These are phyloP conservation scores for Rhodotorula sp. DNA, from an alignment of 1,284 basidiomycete species.

Conservation along the genomic window DNA sequence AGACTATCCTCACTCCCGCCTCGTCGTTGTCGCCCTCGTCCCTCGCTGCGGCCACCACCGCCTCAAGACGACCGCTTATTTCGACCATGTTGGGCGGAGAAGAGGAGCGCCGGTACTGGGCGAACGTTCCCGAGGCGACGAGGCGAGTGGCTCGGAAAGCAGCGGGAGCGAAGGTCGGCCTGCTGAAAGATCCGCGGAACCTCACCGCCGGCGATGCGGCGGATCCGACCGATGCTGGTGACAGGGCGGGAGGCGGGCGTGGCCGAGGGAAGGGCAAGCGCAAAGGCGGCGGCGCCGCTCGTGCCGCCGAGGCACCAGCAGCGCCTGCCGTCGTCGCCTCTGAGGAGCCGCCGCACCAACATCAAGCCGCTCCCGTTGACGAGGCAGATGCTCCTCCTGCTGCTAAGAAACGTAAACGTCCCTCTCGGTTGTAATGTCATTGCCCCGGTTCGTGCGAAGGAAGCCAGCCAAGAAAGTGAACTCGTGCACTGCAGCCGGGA, in stretches of 20 bases:
- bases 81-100: conserved; percentile 19
- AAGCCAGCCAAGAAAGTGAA: too few species aligned
- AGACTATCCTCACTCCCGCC: conserved; percentile 11
- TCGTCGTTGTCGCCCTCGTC: conserved; percentile 2
- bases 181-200: conserved; percentile 16
- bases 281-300: background rate
- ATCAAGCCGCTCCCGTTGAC: too few species aligned
- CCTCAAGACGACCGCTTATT: conserved; percentile 21
- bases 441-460: background rate
- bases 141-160: conserved; percentile 25
- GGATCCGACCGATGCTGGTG: background rate
- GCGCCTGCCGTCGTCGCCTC: background rate
- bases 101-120: conserved; percentile 34
- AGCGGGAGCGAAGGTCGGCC: conserved; percentile 20
- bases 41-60: conserved; percentile 5
- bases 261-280: conserved; percentile 1
- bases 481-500: background rate
- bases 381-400: too few species aligned
- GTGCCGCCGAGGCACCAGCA: background rate
- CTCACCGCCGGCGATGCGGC: background rate
- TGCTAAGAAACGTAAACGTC: conserved; percentile 4
- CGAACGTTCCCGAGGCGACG: conserved; percentile 28
- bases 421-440: background rate
- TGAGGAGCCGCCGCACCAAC: background rate
- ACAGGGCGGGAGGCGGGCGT: background rate